A percentile compares a stretch with the other conserved stretches of the same genome.
phyloP scores from a whole-genome alignment of 495 filamentous ascomycete species.

The Annulohypoxylon moriforme region DNA sequence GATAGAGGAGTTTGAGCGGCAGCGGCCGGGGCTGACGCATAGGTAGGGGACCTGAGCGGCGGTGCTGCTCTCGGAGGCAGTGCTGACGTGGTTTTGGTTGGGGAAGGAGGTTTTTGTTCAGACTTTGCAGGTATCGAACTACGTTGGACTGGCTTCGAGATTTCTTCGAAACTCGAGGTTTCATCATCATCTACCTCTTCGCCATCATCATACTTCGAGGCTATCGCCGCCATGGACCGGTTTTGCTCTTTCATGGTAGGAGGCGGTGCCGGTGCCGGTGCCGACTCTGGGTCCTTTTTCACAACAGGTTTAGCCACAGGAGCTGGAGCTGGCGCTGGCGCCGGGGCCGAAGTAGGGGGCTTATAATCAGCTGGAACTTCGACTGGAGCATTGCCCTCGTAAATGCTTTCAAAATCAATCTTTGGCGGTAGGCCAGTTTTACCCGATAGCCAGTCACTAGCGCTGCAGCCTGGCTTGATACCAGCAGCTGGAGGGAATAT shows the following conservation, averaged over 20 bases:
- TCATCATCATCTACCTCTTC: slow-evolving; percentile 72
- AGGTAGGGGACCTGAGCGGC: slow-evolving; percentile 47
- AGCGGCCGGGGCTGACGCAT: slow-evolving; percentile 36
- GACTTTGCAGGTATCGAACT: slow-evolving; percentile 48
- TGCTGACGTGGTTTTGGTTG: slow-evolving; percentile 52
- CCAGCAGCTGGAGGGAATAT: slow-evolving; percentile 90
- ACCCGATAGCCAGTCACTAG: slow-evolving; percentile 86
- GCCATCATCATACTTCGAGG: slow-evolving; percentile 84
- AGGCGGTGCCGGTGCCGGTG: slow-evolving; percentile 65
- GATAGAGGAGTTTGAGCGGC: slow-evolving; percentile 31
- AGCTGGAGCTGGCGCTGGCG: slow-evolving; percentile 62
- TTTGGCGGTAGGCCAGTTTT: slow-evolving; percentile 86
- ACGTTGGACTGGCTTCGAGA: slow-evolving; percentile 67
- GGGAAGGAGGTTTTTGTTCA: slow-evolving; percentile 48
- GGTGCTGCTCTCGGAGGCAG: slow-evolving; percentile 50
- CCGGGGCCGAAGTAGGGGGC: slow-evolving; percentile 62
- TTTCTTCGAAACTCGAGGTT: slow-evolving; percentile 84
- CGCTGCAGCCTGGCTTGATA: slow-evolving; percentile 78
- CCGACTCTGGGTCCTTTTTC: slow-evolving; percentile 65
- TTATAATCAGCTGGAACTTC: slow-evolving; percentile 79
- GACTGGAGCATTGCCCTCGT: slow-evolving; percentile 80
- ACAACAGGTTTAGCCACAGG: slow-evolving; percentile 63
- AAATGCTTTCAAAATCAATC: slow-evolving; percentile 92
- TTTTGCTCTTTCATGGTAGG: slow-evolving; percentile 84
- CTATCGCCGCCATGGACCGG: slow-evolving; percentile 82